A percentile compares a stretch with the other conserved stretches of the same genome.
These are phyloP conservation scores for Castanea mollissima DNA, from an alignment of 306 rosid species.

Conservation along the genomic window DNA sequence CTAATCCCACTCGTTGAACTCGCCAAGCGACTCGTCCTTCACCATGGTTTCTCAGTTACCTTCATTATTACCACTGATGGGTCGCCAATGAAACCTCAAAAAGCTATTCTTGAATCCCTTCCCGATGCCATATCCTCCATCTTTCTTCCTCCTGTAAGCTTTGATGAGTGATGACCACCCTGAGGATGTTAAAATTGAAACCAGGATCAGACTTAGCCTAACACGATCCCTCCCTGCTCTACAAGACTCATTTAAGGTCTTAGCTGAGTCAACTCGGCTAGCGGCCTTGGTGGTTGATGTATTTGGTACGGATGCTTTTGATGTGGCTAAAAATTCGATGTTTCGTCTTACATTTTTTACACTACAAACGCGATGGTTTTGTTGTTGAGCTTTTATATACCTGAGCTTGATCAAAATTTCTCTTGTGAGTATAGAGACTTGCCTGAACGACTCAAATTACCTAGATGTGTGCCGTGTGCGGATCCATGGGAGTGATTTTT, in stretches of 20 bases:
- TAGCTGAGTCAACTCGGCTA: conserved; percentile 18
- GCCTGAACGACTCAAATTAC: conserved; percentile 19
- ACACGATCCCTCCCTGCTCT: conserved; percentile 21
- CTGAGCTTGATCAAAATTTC: conserved; percentile 15
- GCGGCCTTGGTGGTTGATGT: conserved; percentile 20
- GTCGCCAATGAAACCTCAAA: conserved; percentile 13
- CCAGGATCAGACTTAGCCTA: conserved; percentile 20
- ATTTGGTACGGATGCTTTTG: conserved; percentile 16
- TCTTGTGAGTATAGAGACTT: conserved; percentile 18
- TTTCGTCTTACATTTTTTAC: conserved; percentile 8
- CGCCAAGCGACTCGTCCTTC: conserved; percentile 23
- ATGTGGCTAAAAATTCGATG: conserved; percentile 19
- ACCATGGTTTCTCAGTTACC: conserved; percentile 15
- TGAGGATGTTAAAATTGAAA: neutral
- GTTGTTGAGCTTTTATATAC: conserved; percentile 20
- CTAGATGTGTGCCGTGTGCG: conserved; percentile 28
- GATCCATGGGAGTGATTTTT: conserved; percentile 4
- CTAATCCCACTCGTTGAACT: conserved; percentile 24
- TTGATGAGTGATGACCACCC: conserved; percentile 23
- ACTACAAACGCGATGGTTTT: conserved; percentile 2
- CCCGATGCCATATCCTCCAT: conserved; percentile 17
- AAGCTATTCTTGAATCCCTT: conserved; percentile 11
- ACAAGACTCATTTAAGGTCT: conserved; percentile 5
- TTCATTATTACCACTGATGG: conserved; percentile 30
- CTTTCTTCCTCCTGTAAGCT: conserved; percentile 20